Base-by-base conservation (phyloP, 2,329 filamentous ascomycete species). In the Talaromyces sp. region DNA sequence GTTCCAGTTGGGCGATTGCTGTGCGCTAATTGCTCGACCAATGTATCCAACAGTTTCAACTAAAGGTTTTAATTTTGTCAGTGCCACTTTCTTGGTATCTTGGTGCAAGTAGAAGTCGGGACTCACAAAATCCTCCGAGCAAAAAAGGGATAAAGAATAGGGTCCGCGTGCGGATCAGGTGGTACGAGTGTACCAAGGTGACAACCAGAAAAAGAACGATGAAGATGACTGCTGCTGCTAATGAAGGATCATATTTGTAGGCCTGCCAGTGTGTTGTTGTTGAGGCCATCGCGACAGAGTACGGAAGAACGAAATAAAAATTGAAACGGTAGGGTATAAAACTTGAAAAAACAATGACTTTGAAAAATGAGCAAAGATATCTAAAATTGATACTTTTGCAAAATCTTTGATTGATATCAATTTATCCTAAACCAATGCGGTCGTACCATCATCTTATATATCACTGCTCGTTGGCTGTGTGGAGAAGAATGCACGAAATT, bases 81-180 rank as follows among this genome's bases (percentile, higher is more conserved):
- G 18, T 31, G 2, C 14, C 18, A 18, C 44, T 10, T 27, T 9
- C 4, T 23, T 2, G 7, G 12, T 5, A 18, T 4, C 18, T 23
- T n/a, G 9, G 50, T n/a, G 2, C 6, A 16, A 30, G 33, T 27
- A 30, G 14, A 4, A 9, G n/a, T 12, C 7, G 23, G 6, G 28
- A 65, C 72, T 55, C 68, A 76, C 74, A 72, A 10, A 74, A 16
- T 30, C 73, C 67, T 2, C 74, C 75, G 23, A 75, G 62, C 10
- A 67, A 57, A 40, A 75, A 75, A 1, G 66, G 54, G 1, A 68
- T 63, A 58, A 68, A 73, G 61, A 75, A 77, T 65, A 68, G 71
- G 1, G 69, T 68, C 9, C 69, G 65, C 70, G 54, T 53, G 16
- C 33, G 55, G 44, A 53, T 56, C n/a, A 61, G 16, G 5, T 52